Percentiles rank a stretch among this genome's conserved stretches.
Evolutionary conservation across 768 basidiomycete species (phyloP).

Genomic region (Rhodotorula toruloides): DNA sequence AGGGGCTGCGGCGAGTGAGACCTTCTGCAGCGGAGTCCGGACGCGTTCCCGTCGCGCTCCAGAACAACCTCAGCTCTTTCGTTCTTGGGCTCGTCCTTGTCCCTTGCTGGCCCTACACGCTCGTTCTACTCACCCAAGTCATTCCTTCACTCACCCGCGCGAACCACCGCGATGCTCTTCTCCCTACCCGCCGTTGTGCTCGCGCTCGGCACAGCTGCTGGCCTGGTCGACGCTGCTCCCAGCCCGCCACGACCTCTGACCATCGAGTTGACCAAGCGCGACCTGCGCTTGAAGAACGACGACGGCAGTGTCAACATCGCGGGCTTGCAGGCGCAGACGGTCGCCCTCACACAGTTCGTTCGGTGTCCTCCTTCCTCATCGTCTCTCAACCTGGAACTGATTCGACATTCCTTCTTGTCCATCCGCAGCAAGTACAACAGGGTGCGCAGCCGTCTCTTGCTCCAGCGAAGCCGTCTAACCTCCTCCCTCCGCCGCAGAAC

Average conservation of each 20-base stretch:
- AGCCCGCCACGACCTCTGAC: too few relatives aligned
- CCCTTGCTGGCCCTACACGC: not conserved
- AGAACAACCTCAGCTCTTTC: too few relatives aligned
- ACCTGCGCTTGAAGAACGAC: conserved; percentile 1
- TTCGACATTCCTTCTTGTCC: not conserved
- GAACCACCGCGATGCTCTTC: not conserved
- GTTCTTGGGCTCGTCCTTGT: not conserved
- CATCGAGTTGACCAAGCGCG: conserved; percentile 10
- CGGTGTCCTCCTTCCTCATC: not conserved
- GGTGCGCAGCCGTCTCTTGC: not conserved
- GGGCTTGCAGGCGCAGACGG: not conserved
- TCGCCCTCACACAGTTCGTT: conserved; percentile 1
- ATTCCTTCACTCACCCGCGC: not conserved
- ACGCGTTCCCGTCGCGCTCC: too few relatives aligned
- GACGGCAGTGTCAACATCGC: conserved; percentile 20
- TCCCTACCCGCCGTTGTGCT: conserved; percentile 2
- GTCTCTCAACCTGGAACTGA: not conserved
- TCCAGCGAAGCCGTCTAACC: too few relatives aligned
- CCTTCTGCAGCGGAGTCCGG: too few relatives aligned
- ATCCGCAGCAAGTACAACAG: conserved; percentile 28
- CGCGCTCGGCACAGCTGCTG: too few relatives aligned
- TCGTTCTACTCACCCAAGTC: conserved; percentile 9
- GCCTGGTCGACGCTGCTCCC: too few relatives aligned
- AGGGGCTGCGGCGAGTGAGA: too few relatives aligned
- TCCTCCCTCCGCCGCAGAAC: not conserved